These are phyloP conservation scores for Hymenoscyphus scutula DNA, from an alignment of 2,329 filamentous ascomycete species.

Conservation along the genomic window DNA sequence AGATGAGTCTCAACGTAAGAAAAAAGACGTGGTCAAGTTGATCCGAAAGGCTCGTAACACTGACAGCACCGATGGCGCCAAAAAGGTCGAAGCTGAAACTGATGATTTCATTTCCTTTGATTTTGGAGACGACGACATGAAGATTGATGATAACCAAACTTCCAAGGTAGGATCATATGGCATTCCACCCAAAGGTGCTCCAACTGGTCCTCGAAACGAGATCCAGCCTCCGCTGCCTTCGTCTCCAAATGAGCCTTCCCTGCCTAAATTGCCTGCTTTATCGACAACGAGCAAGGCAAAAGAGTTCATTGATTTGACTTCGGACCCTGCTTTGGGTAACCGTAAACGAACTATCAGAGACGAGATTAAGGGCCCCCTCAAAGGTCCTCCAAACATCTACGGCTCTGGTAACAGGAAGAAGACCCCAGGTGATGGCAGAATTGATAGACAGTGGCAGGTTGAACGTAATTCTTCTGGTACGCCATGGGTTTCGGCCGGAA, in stretches of 20 bases:
- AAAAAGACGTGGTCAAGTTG: slow-evolving; percentile 82
- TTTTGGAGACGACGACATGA: slow-evolving; percentile 43
- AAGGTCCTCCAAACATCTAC: slow-evolving; percentile 28
- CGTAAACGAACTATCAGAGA: slow-evolving; percentile 75
- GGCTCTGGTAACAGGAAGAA: slow-evolving; percentile 23
- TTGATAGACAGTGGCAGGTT: slow-evolving; percentile 45
- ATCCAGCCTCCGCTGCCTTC: not conserved
- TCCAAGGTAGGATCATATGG: slow-evolving; percentile 4
- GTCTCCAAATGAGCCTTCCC: not conserved
- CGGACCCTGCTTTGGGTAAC: slow-evolving; percentile 53
- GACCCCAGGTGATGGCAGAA: slow-evolving; percentile 26
- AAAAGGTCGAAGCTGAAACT: slow-evolving; percentile 53
- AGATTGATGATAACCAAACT: slow-evolving; percentile 17
- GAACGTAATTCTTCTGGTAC: slow-evolving; percentile 41
- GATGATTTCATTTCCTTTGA: slow-evolving; percentile 92
- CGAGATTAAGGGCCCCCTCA: slow-evolving; percentile 46
- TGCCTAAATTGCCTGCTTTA: not conserved
- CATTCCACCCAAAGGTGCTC: slow-evolving; percentile 9
- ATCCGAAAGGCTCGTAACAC: slow-evolving; percentile 85
- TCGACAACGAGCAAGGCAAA: slow-evolving; percentile 15
- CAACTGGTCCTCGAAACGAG: slow-evolving; percentile 12
- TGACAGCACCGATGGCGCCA: slow-evolving; percentile 44
- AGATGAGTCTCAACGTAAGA: slow-evolving; percentile 70
- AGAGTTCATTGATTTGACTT: slow-evolving; percentile 27
- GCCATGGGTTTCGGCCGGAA: slow-evolving; percentile 60